Evolutionary conservation across 805 yeast species (phyloP), one percentile per base, ranked within the genome.

Genomic region (Ogataea siamensis): DNA sequence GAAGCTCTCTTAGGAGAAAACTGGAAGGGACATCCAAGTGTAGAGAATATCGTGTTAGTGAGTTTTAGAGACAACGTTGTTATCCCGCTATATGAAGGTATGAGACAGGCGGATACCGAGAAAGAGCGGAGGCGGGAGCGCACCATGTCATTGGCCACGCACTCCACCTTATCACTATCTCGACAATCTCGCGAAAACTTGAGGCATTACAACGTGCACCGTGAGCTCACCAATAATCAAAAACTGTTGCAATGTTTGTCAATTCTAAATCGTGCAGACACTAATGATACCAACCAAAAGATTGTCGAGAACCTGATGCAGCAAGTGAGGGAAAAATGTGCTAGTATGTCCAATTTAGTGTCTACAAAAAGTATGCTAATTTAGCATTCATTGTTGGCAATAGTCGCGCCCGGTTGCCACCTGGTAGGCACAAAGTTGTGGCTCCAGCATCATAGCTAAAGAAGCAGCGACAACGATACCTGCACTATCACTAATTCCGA

Each of bases 391-490:
- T 40, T 22, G 63, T 65, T 29, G 34, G 51, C 98, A 91, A 87
- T 94, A 89, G 4, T 82, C 83, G 46, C 95, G 68, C 1, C 89
- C 96, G 42, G 75, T 67, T 2, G 55, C 54, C 2, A 83, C 78
- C 58, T 91, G 99, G 47, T 72, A 76, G 2, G 63, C 54, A 55
- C 99, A 91, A 13, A 91, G 65, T 1, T 64, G 50, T 11, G 84
- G 80, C 53, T 91, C 98, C 7, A 89, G 60, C 71, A 78, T 71
- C 64, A 85, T 64, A 13, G 88, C 87, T 3, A 87, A 57, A 8
- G 79, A 53, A 0, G 95, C 96, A 3, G 97, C 94, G 0, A 84
- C 15, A 6, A 87, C 83, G 10, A 89, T 76, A 0, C 99, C 99
- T 9, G 81, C 75, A 2, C 89, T 80, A 54, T 87, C 95, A 42